These are phyloP conservation scores for Mycena amicta DNA, from an alignment of 768 basidiomycete species.

Conservation along the genomic window DNA sequence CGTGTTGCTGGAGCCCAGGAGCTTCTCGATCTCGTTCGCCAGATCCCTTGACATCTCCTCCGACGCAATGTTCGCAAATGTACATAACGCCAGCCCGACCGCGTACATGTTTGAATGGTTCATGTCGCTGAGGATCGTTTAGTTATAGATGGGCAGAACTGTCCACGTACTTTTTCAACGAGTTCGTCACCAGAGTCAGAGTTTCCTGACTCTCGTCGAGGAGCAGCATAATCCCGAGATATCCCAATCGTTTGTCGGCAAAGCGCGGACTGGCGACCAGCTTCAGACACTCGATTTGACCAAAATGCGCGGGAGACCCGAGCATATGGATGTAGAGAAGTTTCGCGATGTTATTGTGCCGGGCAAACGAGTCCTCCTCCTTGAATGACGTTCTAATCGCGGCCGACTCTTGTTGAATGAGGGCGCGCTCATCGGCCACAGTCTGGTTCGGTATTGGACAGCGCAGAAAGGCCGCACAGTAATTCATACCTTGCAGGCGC, in stretches of 20 bases:
- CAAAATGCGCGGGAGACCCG: slow-evolving; percentile 97
- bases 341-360: slow-evolving; percentile 97
- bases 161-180: slow-evolving; percentile 85
- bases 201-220: slow-evolving; percentile 98
- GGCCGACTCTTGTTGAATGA: slow-evolving; percentile 97
- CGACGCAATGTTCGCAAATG: slow-evolving; percentile 98
- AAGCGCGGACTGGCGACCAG: slow-evolving; percentile 94
- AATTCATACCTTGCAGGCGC: slow-evolving; percentile 84
- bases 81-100: slow-evolving; percentile 94
- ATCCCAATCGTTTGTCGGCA: slow-evolving; percentile 94
- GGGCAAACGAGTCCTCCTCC: slow-evolving; percentile 92
- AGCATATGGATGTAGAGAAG: slow-evolving; percentile 99
- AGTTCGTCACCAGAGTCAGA: slow-evolving; percentile 95
- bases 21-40: slow-evolving; percentile 96
- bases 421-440: slow-evolving; percentile 94
- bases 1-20: slow-evolving; percentile 95
- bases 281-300: slow-evolving; percentile 96
- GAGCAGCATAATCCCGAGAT: slow-evolving; percentile 96
- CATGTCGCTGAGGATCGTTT: slow-evolving; percentile 74
- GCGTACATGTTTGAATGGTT: slow-evolving; percentile 99
- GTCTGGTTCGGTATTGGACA: slow-evolving; percentile 57
- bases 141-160: slow-evolving; percentile 10
- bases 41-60: slow-evolving; percentile 99
- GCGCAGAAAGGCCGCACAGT: slow-evolving; percentile 18
- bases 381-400: slow-evolving; percentile 96